phyloP scores from a whole-genome alignment of 306 rosid species.

The Heteromeles arbutifolia region DNA sequence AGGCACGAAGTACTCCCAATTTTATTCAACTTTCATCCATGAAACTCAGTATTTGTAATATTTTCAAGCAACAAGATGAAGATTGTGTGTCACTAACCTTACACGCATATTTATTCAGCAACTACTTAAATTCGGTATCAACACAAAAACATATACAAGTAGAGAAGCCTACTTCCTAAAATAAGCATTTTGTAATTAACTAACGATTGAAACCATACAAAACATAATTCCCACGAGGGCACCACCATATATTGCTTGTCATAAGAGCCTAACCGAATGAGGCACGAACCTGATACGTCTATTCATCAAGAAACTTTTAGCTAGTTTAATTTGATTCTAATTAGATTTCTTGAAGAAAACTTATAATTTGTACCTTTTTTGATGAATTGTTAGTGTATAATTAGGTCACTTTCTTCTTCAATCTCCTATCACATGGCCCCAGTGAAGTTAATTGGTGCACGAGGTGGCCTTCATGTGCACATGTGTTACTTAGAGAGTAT shows the following conservation, averaged over 20 bases:
- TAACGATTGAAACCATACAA: background rate
- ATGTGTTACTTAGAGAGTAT: constrained; percentile 5
- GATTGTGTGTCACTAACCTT: background rate
- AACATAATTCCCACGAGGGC: background rate
- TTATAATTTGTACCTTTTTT: background rate
- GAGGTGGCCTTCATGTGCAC: constrained; percentile 14
- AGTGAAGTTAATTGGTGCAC: constrained; percentile 25
- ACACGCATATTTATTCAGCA: background rate
- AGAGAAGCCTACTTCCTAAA: background rate
- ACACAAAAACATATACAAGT: too few species aligned
- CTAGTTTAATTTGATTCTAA: background rate
- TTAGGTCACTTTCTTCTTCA: constrained; percentile 38
- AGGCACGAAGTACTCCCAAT: background rate
- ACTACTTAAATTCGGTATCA: background rate
- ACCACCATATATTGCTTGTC: background rate
- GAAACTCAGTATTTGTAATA: too few species aligned
- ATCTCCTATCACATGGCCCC: constrained; percentile 14
- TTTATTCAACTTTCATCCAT: background rate
- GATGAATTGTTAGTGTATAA: constrained; percentile 15
- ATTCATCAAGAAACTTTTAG: background rate
- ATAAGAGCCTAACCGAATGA: background rate
- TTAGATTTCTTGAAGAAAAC: background rate
- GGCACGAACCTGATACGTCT: background rate
- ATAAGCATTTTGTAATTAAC: background rate
- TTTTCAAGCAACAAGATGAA: too few species aligned